phyloP scores from a whole-genome alignment of 2,329 filamentous ascomycete species.

The Trichoderma sp. region DNA sequence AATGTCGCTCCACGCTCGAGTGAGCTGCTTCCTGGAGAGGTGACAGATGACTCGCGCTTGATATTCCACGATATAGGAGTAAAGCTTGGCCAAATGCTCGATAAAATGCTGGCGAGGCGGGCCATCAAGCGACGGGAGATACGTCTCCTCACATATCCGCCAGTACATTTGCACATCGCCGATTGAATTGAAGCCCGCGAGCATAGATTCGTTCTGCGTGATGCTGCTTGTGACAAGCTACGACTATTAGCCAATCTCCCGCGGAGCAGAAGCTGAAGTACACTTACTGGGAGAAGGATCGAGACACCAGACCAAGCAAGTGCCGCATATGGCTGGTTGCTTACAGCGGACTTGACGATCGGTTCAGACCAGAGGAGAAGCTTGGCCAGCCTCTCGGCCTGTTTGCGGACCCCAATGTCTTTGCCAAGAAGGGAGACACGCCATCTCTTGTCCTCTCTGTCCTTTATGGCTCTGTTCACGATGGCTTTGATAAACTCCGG shows the following conservation, averaged over 20 bases:
- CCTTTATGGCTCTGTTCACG: slow-evolving; percentile 23
- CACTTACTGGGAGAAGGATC: slow-evolving; percentile 33
- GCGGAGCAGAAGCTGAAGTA: background rate
- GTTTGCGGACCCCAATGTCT: slow-evolving; percentile 31
- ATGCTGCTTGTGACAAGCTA: slow-evolving; percentile 29
- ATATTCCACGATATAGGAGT: slow-evolving; percentile 22
- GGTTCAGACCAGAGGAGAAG: slow-evolving; percentile 34
- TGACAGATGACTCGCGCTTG: slow-evolving; percentile 25
- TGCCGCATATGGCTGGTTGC: slow-evolving; percentile 33
- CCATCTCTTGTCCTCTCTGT: slow-evolving; percentile 33
- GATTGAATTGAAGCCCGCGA: slow-evolving; percentile 33
- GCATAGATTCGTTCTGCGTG: slow-evolving; percentile 31
- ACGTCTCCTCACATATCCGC: slow-evolving; percentile 30
- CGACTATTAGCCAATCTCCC: background rate
- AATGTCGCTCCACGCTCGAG: slow-evolving; percentile 25
- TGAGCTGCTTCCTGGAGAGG: slow-evolving; percentile 30
- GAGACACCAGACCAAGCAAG: slow-evolving; percentile 37
- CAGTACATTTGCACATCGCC: slow-evolving; percentile 31
- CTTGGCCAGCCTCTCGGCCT: slow-evolving; percentile 33
- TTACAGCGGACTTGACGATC: slow-evolving; percentile 33
- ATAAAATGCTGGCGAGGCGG: background rate
- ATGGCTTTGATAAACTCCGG: background rate
- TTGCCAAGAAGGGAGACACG: slow-evolving; percentile 29
- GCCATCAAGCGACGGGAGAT: background rate
- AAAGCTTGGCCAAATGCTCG: slow-evolving; percentile 1